Percentiles rank a stretch among this genome's conserved stretches.
phyloP scores from a whole-genome alignment of 805 yeast species.

The Cyberlindnera lachancei region DNA sequence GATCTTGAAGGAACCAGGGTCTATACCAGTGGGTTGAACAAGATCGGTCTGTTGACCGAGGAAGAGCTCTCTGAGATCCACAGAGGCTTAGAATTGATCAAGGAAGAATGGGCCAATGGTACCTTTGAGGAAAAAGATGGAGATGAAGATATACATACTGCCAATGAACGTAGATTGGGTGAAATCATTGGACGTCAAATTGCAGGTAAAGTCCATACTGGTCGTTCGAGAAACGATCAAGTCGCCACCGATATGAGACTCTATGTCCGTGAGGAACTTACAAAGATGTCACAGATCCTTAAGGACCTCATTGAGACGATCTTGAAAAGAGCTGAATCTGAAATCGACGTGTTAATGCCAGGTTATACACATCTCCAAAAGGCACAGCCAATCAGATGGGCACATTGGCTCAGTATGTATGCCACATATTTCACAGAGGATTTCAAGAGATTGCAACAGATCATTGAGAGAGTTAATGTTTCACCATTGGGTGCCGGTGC shows the following conservation, averaged over 20 bases:
- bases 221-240: constrained; percentile 97
- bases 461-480: constrained; percentile 73
- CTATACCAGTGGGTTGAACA: constrained; percentile 79
- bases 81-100: constrained; percentile 64
- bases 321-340: constrained; percentile 68
- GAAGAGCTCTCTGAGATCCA: constrained; percentile 79
- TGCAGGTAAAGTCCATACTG: constrained; percentile 99
- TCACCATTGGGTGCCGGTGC: constrained; percentile 98
- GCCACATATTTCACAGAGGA: constrained; percentile 94
- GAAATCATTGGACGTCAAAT: constrained; percentile 90
- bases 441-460: constrained; percentile 73
- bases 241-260: constrained; percentile 99
- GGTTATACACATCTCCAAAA: constrained; percentile 98
- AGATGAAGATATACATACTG: constrained; percentile 98
- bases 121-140: constrained; percentile 71
- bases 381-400: constrained; percentile 99
- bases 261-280: constrained; percentile 73
- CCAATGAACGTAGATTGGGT: constrained; percentile 95
- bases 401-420: constrained; percentile 92
- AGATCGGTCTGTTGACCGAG: constrained; percentile 63
- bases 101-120: constrained; percentile 72
- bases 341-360: constrained; percentile 93
- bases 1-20: constrained; percentile 93
- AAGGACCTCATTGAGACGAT: constrained; percentile 61
- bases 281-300: constrained; percentile 46